These are phyloP conservation scores for Phytopythium helicoides DNA, from an alignment of 352 stramenopile genomes.

Conservation along the genomic window DNA sequence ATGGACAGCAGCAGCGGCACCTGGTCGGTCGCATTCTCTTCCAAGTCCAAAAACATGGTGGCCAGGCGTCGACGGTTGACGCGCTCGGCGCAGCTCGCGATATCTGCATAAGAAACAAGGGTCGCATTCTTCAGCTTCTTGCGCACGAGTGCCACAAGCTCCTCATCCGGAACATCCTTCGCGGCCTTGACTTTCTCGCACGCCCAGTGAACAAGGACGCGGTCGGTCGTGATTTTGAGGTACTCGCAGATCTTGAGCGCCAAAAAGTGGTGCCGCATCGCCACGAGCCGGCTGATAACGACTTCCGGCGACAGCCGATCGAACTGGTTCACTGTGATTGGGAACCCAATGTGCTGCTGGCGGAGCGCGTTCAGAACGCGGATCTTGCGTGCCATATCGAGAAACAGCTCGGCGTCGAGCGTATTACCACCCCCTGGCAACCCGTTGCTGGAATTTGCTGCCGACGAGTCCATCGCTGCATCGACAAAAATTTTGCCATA, in stretches of 20 bases:
- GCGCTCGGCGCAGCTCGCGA: conserved; percentile 77
- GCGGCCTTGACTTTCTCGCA: conserved; percentile 86
- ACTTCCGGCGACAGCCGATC: conserved; percentile 83
- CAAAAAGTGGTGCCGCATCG: conserved; percentile 85
- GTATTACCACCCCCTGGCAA: conserved; percentile 14
- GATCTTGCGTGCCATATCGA: conserved; percentile 88
- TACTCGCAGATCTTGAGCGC: conserved; percentile 92
- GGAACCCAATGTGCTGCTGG: conserved; percentile 74
- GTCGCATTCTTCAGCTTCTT: conserved; percentile 83
- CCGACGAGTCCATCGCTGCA: conserved; percentile 43
- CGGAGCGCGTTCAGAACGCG: conserved; percentile 90
- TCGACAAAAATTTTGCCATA: conserved; percentile 91
- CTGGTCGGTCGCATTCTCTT: conserved; percentile 85
- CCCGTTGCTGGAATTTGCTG: conserved; percentile 8
- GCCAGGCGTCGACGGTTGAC: conserved; percentile 81
- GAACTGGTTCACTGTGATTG: conserved; percentile 78
- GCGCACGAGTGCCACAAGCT: conserved; percentile 78
- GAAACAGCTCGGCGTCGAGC: conserved; percentile 80
- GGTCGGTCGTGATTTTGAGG: conserved; percentile 83
- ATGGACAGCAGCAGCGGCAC: conserved; percentile 89
- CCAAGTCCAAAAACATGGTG: conserved; percentile 89
- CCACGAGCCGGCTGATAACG: conserved; percentile 81
- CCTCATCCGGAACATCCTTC: conserved; percentile 65
- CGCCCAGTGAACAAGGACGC: conserved; percentile 89
- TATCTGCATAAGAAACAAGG: conserved; percentile 79